Conservation (phyloP, 495 filamentous ascomycete genomes). For the Penicillium maclennaniae region DNA sequence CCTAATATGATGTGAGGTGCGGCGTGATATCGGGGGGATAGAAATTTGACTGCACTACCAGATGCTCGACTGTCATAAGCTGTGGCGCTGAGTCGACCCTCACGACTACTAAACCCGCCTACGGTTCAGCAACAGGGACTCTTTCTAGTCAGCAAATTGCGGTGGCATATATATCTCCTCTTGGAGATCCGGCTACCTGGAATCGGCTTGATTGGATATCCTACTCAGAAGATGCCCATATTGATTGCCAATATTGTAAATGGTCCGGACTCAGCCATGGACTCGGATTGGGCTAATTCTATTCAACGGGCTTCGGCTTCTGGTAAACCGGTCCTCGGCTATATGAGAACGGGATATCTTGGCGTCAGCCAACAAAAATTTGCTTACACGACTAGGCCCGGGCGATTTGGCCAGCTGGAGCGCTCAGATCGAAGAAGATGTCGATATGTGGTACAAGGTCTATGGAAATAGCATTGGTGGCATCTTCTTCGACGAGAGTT, state of each 20-base stretch:
- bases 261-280: conserved; percentile 13
- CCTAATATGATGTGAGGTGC: too few species aligned
- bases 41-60: too few species aligned
- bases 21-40: too few species aligned
- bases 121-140: too few species aligned
- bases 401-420: conserved; percentile 10
- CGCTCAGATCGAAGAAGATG: conserved; percentile 18
- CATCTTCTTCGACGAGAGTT: conserved; percentile 24
- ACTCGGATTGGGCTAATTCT: conserved; percentile 8
- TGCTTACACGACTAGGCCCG: conserved; percentile 17
- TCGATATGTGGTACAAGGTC: conserved; percentile 20
- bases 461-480: conserved; percentile 16
- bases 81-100: too few species aligned
- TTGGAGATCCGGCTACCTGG: too few species aligned
- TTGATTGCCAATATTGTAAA: conserved; percentile 22
- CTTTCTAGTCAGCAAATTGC: too few species aligned
- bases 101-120: too few species aligned
- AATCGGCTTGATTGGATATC: conserved; percentile 10
- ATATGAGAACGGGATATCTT: conserved; percentile 23
- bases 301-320: conserved; percentile 11
- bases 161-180: too few species aligned
- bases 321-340: conserved; percentile 19
- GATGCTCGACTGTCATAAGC: too few species aligned
- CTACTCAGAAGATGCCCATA: conserved; percentile 4
- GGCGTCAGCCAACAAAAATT: conserved; percentile 18